Evolutionary conservation across 495 filamentous ascomycete species (phyloP), one percentile per base, ranked within the genome.

Genomic region (Xylaria nigripes): DNA sequence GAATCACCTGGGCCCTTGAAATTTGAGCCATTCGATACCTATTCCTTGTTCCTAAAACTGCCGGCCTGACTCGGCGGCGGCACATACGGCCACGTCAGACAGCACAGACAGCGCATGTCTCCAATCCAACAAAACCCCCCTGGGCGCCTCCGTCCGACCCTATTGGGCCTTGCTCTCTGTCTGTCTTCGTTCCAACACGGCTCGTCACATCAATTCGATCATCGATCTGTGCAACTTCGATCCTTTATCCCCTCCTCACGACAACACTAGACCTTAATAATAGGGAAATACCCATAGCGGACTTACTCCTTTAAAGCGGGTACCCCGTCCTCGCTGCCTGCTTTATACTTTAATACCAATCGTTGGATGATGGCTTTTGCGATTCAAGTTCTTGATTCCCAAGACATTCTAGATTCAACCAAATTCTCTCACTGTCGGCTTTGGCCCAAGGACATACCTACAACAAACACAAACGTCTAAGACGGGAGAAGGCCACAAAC

Each of bases 1-100:
- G 25, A 38, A 42, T 55, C 15, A 38, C 52, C 36, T 36, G 45
- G 48, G 52, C 24, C 45, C 45, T 34, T 48, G 45, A 29, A 27
- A 42, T 54, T 18, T 49, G 38, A 45, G 40, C 51, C 51, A 48
- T 44, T 54, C 51, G 34, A 30, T 51, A 32, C 32, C 6, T 30
- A 4, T 25, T 18, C 46, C 53, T 38, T 49, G 53, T 50, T 27
- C 36, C 46, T 34, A 36, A 40, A 19, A 46, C 43, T 49, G 38
- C 53, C 53, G 46, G 38, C 45, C 43, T 50, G 53, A 55, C 38
- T 55, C 46, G 53, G 46, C 53, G 29, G 32, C 46, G 24, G 43
- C 53, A 50, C 46, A 24, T 49, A 49, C 38, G 46, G 53, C 53
- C 53, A 55, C 53, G 53, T 55, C 53, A 55, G 53, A 55, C 45